Evolutionary conservation across 2,329 filamentous ascomycete species (phyloP).

Genomic region (Colletotrichum aenigma): DNA sequence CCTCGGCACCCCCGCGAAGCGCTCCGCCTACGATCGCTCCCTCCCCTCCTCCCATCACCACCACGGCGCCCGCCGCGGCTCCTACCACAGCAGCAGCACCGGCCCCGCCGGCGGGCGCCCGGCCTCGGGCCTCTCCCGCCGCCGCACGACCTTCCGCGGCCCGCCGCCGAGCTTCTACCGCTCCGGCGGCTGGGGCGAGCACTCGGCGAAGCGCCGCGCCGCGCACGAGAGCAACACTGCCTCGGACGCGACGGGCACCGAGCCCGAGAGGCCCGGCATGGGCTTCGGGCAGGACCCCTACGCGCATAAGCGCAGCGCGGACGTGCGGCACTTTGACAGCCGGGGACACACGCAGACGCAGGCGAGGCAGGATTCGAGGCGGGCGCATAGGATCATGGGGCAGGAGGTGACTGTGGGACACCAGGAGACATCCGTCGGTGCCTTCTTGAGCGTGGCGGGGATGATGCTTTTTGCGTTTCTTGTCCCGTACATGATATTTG

Average conservation of each 20-base stretch:
- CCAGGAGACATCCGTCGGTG: constrained; percentile 43
- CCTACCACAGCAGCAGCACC: constrained; percentile 60
- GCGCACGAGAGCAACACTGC: constrained; percentile 51
- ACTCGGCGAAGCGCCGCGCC: constrained; percentile 61
- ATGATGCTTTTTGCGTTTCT: constrained; percentile 51
- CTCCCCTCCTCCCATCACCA: constrained; percentile 41
- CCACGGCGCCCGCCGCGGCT: constrained; percentile 38
- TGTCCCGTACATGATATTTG: constrained; percentile 46
- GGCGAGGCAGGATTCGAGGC: constrained; percentile 59
- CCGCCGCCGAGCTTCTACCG: constrained; percentile 91
- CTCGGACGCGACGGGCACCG: background rate
- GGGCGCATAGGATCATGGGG: constrained; percentile 43
- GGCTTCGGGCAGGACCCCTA: constrained; percentile 61
- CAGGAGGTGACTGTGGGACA: constrained; percentile 41
- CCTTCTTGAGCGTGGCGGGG: constrained; percentile 54
- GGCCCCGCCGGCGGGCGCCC: constrained; percentile 75
- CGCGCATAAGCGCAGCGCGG: constrained; percentile 42
- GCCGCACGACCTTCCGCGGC: constrained; percentile 78
- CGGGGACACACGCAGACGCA: constrained; percentile 77
- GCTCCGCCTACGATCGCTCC: constrained; percentile 81
- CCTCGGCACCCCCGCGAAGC: constrained; percentile 75
- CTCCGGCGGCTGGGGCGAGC: constrained; percentile 76
- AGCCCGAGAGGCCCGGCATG: constrained; percentile 49
- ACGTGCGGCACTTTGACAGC: constrained; percentile 81
- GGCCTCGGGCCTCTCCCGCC: constrained; percentile 78